A percentile compares a stretch with the other conserved stretches of the same genome.
Conservation (phyloP, 116 monocot species). For the Phalaenopsis hybrid region DNA sequence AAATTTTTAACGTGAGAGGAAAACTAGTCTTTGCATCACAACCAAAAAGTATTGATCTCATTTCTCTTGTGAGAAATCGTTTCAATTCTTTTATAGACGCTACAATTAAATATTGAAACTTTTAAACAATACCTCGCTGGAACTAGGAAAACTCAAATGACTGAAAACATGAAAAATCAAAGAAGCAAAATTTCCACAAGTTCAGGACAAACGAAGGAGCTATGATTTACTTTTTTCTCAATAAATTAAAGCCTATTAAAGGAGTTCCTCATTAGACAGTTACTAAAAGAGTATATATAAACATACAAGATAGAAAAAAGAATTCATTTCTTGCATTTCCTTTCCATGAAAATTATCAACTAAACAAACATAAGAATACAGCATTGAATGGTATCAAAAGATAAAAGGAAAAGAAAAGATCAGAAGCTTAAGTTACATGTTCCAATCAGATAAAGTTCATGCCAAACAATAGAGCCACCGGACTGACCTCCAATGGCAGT, state of each 20-base stretch:
- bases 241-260: background rate
- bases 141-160: background rate
- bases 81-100: too few species aligned
- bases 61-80: too few species aligned
- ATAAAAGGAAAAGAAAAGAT: background rate
- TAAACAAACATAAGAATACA: background rate
- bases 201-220: background rate
- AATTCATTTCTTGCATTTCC: background rate
- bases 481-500: constrained; percentile 10
- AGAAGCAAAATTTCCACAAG: background rate
- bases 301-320: background rate
- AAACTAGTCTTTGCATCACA: too few species aligned
- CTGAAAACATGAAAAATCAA: background rate
- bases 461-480: constrained; percentile 3
- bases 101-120: too few species aligned
- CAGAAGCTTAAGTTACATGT: background rate
- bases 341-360: background rate
- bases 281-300: background rate
- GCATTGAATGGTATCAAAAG: background rate
- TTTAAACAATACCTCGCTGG: too few species aligned
- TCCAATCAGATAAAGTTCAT: background rate
- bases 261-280: background rate
- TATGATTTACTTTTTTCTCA: background rate
- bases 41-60: too few species aligned
- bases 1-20: too few species aligned